phyloP scores from a whole-genome alignment of 257 asterid species.

The Solanum sparsipilum region DNA sequence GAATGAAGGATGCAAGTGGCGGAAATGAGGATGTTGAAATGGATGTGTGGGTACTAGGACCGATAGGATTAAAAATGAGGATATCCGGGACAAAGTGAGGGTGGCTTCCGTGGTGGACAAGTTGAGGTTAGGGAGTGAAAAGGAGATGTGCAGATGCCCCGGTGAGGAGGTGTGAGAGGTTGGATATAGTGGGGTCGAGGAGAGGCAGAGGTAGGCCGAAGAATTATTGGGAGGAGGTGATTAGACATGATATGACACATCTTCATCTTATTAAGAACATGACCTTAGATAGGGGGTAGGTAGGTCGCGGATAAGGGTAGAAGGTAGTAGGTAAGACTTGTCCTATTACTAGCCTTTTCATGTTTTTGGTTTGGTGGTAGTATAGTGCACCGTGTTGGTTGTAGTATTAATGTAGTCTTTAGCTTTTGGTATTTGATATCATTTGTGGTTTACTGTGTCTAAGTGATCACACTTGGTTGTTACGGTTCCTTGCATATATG shows the following conservation, averaged over 20 bases:
- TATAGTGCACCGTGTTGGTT: not conserved
- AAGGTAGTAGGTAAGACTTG: not conserved
- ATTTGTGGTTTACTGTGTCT: not conserved
- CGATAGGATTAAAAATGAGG: not conserved
- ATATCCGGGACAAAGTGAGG: not conserved
- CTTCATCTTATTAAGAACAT: not conserved
- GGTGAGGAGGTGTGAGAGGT: not conserved
- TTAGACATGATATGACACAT: not conserved
- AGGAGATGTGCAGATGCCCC: not conserved
- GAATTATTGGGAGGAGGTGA: not conserved
- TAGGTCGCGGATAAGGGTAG: not conserved
- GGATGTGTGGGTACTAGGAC: not conserved
- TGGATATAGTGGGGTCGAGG: not conserved
- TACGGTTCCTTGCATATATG: not conserved
- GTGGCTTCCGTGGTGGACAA: not conserved
- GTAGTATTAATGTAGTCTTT: not conserved
- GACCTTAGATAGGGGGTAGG: not conserved
- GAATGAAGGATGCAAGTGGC: not conserved
- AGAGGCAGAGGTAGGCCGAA: not conserved
- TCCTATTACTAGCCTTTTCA: not conserved
- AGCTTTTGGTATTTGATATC: not conserved
- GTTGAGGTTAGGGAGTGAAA: not conserved
- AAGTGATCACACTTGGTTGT: not conserved
- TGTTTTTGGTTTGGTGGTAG: not conserved
- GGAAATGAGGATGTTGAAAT: not conserved